Percentiles rank a stretch among this genome's conserved stretches.
These are phyloP conservation scores for Rhodamnia argentea DNA, from an alignment of 345 rosid genomes.

Conservation along the genomic window DNA sequence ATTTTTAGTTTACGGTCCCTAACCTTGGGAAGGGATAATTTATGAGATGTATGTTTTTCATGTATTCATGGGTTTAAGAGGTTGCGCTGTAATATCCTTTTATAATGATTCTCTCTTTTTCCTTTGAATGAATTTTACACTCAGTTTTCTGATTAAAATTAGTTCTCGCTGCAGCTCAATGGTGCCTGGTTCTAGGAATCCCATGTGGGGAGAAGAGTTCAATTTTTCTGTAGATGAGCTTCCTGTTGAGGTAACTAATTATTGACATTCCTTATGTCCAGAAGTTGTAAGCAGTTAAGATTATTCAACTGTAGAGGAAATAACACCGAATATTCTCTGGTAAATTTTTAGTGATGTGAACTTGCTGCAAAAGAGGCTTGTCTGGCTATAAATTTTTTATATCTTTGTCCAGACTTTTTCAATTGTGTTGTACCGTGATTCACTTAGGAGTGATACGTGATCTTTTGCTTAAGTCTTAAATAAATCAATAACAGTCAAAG, in stretches of 20 bases:
- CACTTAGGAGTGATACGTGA: background rate
- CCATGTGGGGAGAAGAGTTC: slow-evolving; percentile 99
- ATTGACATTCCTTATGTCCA: background rate
- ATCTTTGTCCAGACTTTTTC: background rate
- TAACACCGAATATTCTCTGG: background rate
- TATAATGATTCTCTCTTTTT: background rate
- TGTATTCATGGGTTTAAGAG: background rate
- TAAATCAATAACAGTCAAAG: background rate
- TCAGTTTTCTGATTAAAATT: background rate
- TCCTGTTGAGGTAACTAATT: slow-evolving; percentile 61
- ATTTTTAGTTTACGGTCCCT: background rate
- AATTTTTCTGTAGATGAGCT: slow-evolving; percentile 83
- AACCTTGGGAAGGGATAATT: background rate
- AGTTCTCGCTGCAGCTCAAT: slow-evolving; percentile 55
- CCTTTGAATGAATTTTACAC: background rate
- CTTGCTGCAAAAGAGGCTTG: background rate
- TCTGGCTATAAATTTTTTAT: background rate
- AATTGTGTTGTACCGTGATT: background rate
- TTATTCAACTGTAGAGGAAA: background rate
- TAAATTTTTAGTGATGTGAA: background rate
- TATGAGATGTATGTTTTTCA: background rate
- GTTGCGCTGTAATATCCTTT: background rate
- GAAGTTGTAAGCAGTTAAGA: background rate
- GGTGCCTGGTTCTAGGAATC: slow-evolving; percentile 98
- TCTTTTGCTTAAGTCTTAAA: background rate